A percentile compares a stretch with the other conserved stretches of the same genome.
Conservation (phyloP, 257 asterid genomes). For the Cynanchum wilfordii region DNA sequence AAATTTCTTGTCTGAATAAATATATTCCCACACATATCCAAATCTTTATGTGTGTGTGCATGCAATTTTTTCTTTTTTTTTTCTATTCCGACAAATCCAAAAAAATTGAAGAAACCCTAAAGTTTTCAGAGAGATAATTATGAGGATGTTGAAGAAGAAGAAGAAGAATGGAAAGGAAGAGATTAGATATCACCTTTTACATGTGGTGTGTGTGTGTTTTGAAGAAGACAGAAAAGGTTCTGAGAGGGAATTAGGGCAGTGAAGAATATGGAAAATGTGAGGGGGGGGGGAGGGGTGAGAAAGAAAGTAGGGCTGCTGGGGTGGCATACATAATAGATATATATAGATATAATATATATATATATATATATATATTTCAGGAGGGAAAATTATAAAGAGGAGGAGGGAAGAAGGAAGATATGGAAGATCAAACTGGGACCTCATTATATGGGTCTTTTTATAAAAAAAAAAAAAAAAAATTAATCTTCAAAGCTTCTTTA, state of each 20-base stretch:
- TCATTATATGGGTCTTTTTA: slow-evolving; percentile 15
- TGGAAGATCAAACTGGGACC: slow-evolving; percentile 55
- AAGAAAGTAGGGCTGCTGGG: background rate
- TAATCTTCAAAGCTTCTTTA: slow-evolving; percentile 30
- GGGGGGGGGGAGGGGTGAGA: background rate
- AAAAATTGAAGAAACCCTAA: background rate
- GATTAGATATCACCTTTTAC: background rate
- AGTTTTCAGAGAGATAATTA: background rate
- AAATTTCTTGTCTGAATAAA: too few species aligned
- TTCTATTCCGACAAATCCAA: too few species aligned
- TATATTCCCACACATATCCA: too few species aligned
- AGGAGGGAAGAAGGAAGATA: slow-evolving; percentile 20
- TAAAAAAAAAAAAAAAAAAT: too few species aligned
- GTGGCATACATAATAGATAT: too few species aligned
- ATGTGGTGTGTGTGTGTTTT: background rate
- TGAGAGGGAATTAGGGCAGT: slow-evolving; percentile 10
- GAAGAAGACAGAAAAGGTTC: background rate
- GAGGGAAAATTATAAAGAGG: background rate
- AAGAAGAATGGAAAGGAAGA: background rate
- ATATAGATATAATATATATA: background rate
- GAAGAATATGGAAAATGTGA: background rate
- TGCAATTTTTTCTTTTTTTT: background rate
- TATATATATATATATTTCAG: slow-evolving; percentile 3
- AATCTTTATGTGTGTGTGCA: background rate
- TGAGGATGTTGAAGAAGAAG: slow-evolving; percentile 9